Conservation (phyloP, 2,329 filamentous ascomycete species). For the Metarhizium rileyi region DNA sequence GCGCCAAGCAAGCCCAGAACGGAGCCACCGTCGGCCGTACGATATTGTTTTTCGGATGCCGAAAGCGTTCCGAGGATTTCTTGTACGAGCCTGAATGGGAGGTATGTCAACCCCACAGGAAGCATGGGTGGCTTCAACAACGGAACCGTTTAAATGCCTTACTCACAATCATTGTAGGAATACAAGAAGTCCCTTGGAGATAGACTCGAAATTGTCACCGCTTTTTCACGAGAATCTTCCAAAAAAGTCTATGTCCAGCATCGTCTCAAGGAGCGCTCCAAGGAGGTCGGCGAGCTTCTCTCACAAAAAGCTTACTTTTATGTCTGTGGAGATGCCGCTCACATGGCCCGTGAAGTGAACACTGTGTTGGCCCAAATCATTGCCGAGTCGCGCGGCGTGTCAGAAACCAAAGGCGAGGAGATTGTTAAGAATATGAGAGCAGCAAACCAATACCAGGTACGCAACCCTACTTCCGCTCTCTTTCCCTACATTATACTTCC, state of each 20-base stretch:
- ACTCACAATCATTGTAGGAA: conserved; percentile 42
- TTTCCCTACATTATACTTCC: not conserved
- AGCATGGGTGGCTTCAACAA: not conserved
- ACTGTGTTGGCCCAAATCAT: conserved; percentile 79
- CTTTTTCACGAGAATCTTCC: conserved; percentile 81
- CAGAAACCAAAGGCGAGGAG: conserved; percentile 84
- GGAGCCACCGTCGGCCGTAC: conserved; percentile 80
- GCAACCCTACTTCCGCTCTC: conserved; percentile 13
- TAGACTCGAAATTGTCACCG: conserved; percentile 81
- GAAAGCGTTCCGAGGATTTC: conserved; percentile 82
- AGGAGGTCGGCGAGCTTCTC: conserved; percentile 80
- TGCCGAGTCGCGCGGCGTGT: conserved; percentile 68
- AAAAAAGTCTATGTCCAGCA: conserved; percentile 98
- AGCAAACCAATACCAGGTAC: conserved; percentile 89
- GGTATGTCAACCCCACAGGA: conserved; percentile 43
- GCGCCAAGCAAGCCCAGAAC: conserved; percentile 69
- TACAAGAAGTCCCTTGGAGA: conserved; percentile 78
- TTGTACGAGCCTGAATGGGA: conserved; percentile 87
- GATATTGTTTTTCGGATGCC: conserved; percentile 90
- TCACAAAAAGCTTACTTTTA: conserved; percentile 89
- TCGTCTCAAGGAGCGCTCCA: conserved; percentile 70
- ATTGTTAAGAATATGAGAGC: conserved; percentile 95
- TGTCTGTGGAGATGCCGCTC: conserved; percentile 93
- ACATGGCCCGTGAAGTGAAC: conserved; percentile 95
- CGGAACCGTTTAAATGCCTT: not conserved